Conservation (phyloP, 352 stramenopile species). For the Lagenidium giganteum region DNA sequence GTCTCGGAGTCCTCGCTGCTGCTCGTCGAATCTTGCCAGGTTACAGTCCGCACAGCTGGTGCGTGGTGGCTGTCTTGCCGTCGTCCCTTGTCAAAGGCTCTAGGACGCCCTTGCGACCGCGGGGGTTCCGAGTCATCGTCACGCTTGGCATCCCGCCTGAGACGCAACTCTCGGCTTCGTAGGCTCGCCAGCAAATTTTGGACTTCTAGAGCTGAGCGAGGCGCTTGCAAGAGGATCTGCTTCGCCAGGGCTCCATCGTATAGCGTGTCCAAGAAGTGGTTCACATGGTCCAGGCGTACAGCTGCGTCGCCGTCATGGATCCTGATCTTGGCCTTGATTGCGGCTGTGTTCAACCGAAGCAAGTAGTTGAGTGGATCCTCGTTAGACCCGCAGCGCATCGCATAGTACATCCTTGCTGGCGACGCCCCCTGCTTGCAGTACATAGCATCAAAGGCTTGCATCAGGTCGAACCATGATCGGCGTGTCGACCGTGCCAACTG, state of each 20-base stretch:
- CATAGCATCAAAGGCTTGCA: conserved; percentile 8
- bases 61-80: too few species aligned
- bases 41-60: too few species aligned
- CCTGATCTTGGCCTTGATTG: background rate
- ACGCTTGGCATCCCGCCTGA: too few species aligned
- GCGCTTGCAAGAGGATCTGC: background rate
- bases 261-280: conserved; percentile 8
- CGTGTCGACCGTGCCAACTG: conserved; percentile 1
- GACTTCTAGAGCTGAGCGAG: background rate
- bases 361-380: conserved; percentile 17
- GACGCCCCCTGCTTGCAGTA: conserved; percentile 6
- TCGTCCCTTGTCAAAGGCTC: too few species aligned
- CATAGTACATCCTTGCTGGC: conserved; percentile 6
- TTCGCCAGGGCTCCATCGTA: background rate
- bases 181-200: background rate
- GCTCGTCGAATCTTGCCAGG: too few species aligned
- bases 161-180: too few species aligned
- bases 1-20: too few species aligned
- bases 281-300: background rate
- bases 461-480: conserved; percentile 1
- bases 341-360: conserved; percentile 10
- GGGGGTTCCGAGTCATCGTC: too few species aligned
- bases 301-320: background rate
- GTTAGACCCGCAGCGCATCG: conserved; percentile 1
- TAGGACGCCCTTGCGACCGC: too few species aligned